phyloP scores from a whole-genome alignment of 23 red algal species.

The Agarophyton chilense region DNA sequence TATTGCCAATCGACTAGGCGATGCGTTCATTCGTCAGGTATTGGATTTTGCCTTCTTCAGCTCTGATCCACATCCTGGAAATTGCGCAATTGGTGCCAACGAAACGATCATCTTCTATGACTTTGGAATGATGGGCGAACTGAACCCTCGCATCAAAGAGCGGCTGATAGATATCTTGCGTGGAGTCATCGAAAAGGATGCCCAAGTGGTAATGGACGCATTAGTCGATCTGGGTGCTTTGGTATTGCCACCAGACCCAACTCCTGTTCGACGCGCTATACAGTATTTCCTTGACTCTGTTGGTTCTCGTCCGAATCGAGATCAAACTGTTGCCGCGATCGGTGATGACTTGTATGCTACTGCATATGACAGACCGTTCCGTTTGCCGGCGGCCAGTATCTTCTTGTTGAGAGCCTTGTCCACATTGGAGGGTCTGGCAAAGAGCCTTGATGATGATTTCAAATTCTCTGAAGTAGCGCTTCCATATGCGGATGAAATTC shows the following conservation, averaged over 20 bases:
- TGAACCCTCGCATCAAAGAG: slow-evolving; percentile 64
- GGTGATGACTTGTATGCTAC: slow-evolving; percentile 90
- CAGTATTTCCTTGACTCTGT: slow-evolving; percentile 89
- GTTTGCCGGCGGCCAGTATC: slow-evolving; percentile 76
- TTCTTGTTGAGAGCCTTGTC: slow-evolving; percentile 89
- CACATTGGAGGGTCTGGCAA: slow-evolving; percentile 76
- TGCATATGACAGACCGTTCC: slow-evolving; percentile 86
- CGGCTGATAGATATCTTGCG: slow-evolving; percentile 75
- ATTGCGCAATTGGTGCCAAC: slow-evolving; percentile 78
- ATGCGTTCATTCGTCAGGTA: slow-evolving; percentile 79
- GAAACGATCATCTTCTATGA: slow-evolving; percentile 84
- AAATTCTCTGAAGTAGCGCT: slow-evolving; percentile 77
- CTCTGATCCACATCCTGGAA: slow-evolving; percentile 91
- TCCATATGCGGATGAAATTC: slow-evolving; percentile 77
- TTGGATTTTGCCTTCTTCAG: slow-evolving; percentile 92
- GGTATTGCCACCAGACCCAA: slow-evolving; percentile 63
- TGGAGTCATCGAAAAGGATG: slow-evolving; percentile 86
- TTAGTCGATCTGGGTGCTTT: slow-evolving; percentile 75
- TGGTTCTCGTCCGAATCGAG: slow-evolving; percentile 69
- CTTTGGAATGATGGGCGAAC: slow-evolving; percentile 89
- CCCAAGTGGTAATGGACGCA: slow-evolving; percentile 70
- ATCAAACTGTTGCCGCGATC: slow-evolving; percentile 87
- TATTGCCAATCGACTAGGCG: slow-evolving; percentile 63
- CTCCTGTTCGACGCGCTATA: slow-evolving; percentile 73
- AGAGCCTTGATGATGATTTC: slow-evolving; percentile 76